Percentiles rank a stretch among this genome's conserved stretches.
These are phyloP conservation scores for Clathrospora elynae DNA, from an alignment of 2,329 filamentous ascomycete species.

Conservation along the genomic window DNA sequence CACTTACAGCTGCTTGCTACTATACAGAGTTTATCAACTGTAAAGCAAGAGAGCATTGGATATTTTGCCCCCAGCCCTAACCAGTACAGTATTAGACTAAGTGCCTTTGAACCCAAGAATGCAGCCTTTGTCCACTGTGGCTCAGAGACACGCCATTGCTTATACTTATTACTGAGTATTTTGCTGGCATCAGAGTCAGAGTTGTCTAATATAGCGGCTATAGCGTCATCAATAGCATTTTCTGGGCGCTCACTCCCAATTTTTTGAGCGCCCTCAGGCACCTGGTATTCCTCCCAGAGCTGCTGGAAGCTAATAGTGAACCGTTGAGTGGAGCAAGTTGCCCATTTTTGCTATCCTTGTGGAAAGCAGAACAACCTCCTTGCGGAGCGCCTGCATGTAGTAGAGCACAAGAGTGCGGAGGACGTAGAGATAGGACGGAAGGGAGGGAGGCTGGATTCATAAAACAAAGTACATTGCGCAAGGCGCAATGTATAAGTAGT, in stretches of 20 bases:
- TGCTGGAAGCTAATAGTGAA: neutral
- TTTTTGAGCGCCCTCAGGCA: neutral
- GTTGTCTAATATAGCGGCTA: neutral
- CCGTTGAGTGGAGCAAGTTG: too few species aligned
- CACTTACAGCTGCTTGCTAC: neutral
- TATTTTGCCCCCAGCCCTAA: neutral
- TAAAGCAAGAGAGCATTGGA: neutral
- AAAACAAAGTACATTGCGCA: too few species aligned
- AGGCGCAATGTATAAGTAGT: too few species aligned
- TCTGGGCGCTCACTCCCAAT: neutral
- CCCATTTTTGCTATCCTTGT: too few species aligned
- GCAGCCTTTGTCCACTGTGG: neutral
- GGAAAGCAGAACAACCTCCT: too few species aligned
- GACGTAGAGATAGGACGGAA: too few species aligned
- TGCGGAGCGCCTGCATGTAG: too few species aligned
- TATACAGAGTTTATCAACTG: neutral
- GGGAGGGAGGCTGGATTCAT: too few species aligned
- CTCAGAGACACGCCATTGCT: neutral
- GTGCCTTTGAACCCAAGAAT: neutral
- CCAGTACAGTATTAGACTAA: neutral
- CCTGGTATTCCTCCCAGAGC: neutral
- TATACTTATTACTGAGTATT: neutral
- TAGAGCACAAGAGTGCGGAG: too few species aligned
- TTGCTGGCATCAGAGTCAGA: neutral
- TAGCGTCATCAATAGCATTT: neutral